Evolutionary conservation across 2,329 filamentous ascomycete genomes (phyloP).

Genomic region (Hypoxylon sp.): DNA sequence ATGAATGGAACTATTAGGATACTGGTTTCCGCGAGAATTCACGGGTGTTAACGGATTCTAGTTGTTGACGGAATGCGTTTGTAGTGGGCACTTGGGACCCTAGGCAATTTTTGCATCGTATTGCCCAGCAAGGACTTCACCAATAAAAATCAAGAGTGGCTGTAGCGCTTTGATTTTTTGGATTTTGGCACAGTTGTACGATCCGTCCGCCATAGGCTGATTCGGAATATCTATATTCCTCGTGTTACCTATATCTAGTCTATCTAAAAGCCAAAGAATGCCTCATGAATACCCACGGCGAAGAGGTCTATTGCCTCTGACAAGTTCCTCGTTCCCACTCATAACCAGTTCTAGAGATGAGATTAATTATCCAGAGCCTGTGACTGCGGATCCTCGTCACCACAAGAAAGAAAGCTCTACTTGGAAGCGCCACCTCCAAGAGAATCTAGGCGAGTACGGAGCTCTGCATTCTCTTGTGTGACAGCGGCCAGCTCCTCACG

Average conservation of each 20-base stretch:
- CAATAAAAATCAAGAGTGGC: background rate
- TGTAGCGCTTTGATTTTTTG: too few relatives aligned
- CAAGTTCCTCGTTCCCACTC: background rate
- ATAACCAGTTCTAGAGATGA: background rate
- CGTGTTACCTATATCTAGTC: too few relatives aligned
- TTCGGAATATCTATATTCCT: background rate
- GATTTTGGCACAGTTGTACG: too few relatives aligned
- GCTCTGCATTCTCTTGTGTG: constrained; percentile 9
- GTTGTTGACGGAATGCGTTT: background rate
- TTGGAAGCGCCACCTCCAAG: background rate
- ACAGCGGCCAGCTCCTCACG: background rate
- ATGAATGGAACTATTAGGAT: background rate
- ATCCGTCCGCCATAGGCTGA: too few relatives aligned
- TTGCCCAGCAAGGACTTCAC: background rate
- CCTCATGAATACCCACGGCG: background rate
- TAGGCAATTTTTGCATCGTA: background rate
- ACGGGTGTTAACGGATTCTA: background rate
- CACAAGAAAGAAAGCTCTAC: background rate
- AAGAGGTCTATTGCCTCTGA: background rate
- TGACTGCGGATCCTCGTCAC: background rate
- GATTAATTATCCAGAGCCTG: background rate
- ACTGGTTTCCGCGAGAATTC: background rate
- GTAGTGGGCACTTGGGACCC: background rate
- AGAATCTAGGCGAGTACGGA: constrained; percentile 5
- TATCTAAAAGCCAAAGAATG: background rate